A percentile compares a stretch with the other conserved stretches of the same genome.
Evolutionary conservation across 139 green algal species (phyloP).

Genomic region (Chlamydomonas applanata): DNA sequence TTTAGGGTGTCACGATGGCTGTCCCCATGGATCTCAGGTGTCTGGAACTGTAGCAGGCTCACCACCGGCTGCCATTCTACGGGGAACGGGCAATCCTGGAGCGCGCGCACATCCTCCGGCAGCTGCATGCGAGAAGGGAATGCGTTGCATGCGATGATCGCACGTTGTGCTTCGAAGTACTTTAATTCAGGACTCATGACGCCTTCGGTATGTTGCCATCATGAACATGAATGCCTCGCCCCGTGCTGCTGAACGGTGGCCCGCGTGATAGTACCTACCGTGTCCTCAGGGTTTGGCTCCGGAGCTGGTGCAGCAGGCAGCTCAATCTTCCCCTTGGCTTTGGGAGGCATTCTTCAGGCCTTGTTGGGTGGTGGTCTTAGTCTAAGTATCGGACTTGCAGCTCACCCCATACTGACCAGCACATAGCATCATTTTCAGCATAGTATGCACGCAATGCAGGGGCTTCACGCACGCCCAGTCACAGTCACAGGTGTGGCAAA

Average conservation of each 20-base stretch:
- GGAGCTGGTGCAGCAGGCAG: constrained; percentile 23
- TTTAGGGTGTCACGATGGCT: constrained; percentile 32
- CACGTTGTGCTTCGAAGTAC: too few relatives aligned
- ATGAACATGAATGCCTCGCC: too few relatives aligned
- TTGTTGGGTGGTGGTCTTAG: neutral
- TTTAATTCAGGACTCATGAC: too few relatives aligned
- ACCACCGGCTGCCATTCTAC: constrained; percentile 40
- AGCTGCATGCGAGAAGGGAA: constrained; percentile 22
- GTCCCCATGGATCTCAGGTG: constrained; percentile 11
- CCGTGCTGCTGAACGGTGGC: too few relatives aligned
- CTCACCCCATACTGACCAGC: neutral
- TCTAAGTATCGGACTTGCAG: neutral
- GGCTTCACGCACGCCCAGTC: too few relatives aligned
- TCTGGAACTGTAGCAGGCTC: constrained; percentile 24
- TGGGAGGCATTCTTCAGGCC: constrained; percentile 36
- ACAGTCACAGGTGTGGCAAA: too few relatives aligned
- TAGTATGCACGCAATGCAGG: too few relatives aligned
- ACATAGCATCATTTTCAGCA: neutral
- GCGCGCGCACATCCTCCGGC: constrained; percentile 29
- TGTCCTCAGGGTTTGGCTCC: constrained; percentile 31
- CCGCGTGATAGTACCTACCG: constrained; percentile 9
- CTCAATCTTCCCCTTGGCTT: constrained; percentile 30
- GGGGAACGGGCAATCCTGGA: constrained; percentile 38
- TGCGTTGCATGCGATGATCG: neutral
- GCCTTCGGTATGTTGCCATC: too few relatives aligned